A percentile compares a stretch with the other conserved stretches of the same genome.
phyloP scores from a whole-genome alignment of 108 stramenopile species.

The Nitzschia palea region DNA sequence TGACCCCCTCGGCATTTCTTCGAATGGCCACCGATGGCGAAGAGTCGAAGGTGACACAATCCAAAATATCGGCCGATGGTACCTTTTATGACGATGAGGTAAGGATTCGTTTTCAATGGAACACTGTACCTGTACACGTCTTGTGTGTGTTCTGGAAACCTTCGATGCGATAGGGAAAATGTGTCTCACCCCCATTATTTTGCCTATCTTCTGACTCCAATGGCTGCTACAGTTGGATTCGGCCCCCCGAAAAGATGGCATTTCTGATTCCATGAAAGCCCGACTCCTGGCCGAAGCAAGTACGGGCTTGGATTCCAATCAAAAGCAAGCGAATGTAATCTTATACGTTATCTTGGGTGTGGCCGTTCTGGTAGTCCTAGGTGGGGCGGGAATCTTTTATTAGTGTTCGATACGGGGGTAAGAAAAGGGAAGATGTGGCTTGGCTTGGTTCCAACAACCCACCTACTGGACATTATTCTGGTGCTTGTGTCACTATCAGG shows the following conservation, averaged over 20 bases:
- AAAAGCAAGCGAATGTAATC: constrained; percentile 72
- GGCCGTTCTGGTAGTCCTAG: constrained; percentile 62
- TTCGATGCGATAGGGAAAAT: background rate
- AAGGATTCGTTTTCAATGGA: too few relatives aligned
- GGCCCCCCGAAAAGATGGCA: constrained; percentile 40
- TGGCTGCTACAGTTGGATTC: constrained; percentile 15
- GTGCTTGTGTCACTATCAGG: too few relatives aligned
- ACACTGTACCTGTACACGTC: too few relatives aligned
- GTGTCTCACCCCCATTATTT: background rate
- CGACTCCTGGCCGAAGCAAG: constrained; percentile 71
- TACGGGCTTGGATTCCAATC: constrained; percentile 67
- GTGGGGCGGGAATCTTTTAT: constrained; percentile 72
- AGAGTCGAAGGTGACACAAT: background rate
- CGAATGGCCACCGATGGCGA: constrained; percentile 4
- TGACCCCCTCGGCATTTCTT: background rate
- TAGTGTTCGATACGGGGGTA: too few relatives aligned
- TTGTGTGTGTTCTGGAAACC: background rate
- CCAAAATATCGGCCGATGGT: constrained; percentile 33
- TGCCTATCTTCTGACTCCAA: background rate
- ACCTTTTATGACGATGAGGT: constrained; percentile 69
- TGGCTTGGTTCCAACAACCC: background rate
- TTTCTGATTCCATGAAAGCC: constrained; percentile 74
- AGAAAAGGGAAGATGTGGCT: background rate
- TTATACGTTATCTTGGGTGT: constrained; percentile 69
- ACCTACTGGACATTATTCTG: background rate